Percentiles rank a stretch among this genome's conserved stretches.
Conservation (phyloP, 2,329 filamentous ascomycete species). For the Nemania sp. region DNA sequence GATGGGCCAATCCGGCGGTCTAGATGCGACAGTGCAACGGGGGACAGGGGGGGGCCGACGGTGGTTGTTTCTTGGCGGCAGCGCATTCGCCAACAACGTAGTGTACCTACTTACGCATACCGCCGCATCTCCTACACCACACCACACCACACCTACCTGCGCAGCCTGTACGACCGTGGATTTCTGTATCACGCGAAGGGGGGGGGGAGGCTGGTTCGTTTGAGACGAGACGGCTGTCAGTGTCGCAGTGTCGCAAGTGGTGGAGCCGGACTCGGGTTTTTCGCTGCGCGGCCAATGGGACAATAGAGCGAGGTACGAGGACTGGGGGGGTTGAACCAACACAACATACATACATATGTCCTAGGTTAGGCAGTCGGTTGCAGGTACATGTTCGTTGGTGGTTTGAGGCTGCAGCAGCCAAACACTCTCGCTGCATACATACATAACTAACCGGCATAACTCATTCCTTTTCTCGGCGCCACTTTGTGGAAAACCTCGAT, state of each 20-base stretch:
- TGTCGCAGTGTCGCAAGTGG: no score
- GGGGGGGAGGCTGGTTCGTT: constrained; percentile 7
- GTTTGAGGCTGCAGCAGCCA: no score
- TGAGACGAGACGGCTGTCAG: background rate
- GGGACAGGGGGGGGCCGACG: background rate
- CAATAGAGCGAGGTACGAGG: background rate
- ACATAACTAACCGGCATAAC: constrained; percentile 9
- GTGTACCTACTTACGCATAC: no score
- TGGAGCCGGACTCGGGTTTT: background rate
- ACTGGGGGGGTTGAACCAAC: background rate
- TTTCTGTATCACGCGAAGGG: constrained; percentile 16
- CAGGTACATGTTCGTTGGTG: no score
- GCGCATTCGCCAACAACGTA: background rate
- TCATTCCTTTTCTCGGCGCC: constrained; percentile 5
- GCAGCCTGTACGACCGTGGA: background rate
- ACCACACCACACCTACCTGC: background rate
- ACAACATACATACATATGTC: background rate
- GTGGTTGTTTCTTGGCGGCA: background rate
- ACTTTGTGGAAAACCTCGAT: background rate
- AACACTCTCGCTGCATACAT: background rate
- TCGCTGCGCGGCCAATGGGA: constrained; percentile 8
- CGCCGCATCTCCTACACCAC: no score
- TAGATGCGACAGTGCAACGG: background rate
- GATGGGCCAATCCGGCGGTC: constrained; percentile 6
- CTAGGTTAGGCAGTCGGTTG: no score